A percentile compares a stretch with the other conserved stretches of the same genome.
These are phyloP conservation scores for Penicillium bovifimosum DNA, from an alignment of 495 filamentous ascomycete species.

Conservation along the genomic window DNA sequence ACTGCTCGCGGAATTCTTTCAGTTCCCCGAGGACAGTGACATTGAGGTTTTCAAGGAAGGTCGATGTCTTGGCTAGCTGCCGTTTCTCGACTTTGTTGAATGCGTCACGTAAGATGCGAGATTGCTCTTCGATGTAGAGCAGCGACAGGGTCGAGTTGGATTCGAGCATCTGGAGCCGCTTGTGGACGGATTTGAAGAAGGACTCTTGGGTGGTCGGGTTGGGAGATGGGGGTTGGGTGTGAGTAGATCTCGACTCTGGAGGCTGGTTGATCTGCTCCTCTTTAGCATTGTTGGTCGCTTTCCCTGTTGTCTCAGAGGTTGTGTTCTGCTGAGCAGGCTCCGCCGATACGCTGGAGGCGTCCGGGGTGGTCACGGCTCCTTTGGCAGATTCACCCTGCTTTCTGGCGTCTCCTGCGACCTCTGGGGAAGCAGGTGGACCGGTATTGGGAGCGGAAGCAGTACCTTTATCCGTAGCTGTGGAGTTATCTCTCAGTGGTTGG, in stretches of 20 bases:
- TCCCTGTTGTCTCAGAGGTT: conserved; percentile 21
- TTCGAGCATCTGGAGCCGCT: conserved; percentile 85
- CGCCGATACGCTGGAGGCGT: conserved; percentile 17
- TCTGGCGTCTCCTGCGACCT: conserved; percentile 15
- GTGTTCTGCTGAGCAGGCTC: conserved; percentile 22
- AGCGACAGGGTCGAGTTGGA: conserved; percentile 87
- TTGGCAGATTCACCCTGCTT: conserved; percentile 20
- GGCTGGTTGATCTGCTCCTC: conserved; percentile 27
- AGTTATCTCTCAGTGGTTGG: conserved; percentile 6
- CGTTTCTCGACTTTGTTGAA: conserved; percentile 86
- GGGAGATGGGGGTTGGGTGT: conserved; percentile 52
- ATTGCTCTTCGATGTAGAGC: conserved; percentile 96
- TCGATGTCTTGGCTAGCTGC: conserved; percentile 75
- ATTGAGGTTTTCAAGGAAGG: conserved; percentile 79
- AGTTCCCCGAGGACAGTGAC: conserved; percentile 81
- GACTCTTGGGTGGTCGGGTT: conserved; percentile 88
- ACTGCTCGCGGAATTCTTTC: conserved; percentile 71
- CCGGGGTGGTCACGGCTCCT: conserved; percentile 9
- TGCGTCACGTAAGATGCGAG: conserved; percentile 81
- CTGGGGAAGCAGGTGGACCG: conserved; percentile 5
- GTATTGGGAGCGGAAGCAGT: conserved; percentile 4
- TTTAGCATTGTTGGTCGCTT: conserved; percentile 19
- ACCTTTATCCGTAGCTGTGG: conserved; percentile 4
- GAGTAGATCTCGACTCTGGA: conserved; percentile 42
- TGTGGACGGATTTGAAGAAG: conserved; percentile 95